Evolutionary conservation across 768 basidiomycete genomes (phyloP).

Genomic region (Termitomyces sp.): DNA sequence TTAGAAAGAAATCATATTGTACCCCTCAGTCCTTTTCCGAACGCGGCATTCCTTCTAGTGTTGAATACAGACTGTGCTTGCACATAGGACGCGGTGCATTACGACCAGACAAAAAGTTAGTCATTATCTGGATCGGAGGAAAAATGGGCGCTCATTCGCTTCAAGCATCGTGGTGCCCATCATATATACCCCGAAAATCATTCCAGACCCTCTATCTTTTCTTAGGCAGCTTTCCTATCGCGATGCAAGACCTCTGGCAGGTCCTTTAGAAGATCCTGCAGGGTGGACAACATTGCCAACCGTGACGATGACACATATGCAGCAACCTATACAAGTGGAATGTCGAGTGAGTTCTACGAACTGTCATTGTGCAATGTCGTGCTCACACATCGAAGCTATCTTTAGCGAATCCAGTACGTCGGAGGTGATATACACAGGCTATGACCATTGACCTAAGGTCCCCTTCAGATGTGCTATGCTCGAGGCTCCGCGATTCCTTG

Average conservation of each 20-base stretch:
- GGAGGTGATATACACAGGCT: background rate
- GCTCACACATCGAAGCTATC: slow-evolving; percentile 21
- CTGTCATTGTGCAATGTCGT: background rate
- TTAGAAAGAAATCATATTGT: slow-evolving; percentile 4
- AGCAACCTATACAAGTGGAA: slow-evolving; percentile 20
- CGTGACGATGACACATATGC: slow-evolving; percentile 17
- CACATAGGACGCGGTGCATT: slow-evolving; percentile 32
- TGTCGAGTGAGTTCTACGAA: slow-evolving; percentile 21
- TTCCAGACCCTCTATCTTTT: slow-evolving; percentile 24
- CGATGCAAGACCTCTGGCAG: slow-evolving; percentile 21
- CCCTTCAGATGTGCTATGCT: slow-evolving; percentile 27
- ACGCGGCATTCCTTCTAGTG: slow-evolving; percentile 22
- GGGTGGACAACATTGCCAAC: slow-evolving; percentile 28
- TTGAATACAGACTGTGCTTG: slow-evolving; percentile 33
- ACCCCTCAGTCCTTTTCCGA: slow-evolving; percentile 33
- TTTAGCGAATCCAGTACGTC: slow-evolving; percentile 29
- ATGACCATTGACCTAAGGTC: background rate
- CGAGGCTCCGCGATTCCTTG: slow-evolving; percentile 36
- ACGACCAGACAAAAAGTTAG: slow-evolving; percentile 33
- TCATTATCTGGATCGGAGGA: background rate
- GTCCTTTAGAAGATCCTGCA: slow-evolving; percentile 27
- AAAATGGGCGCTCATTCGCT: background rate
- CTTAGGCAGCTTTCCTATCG: slow-evolving; percentile 30
- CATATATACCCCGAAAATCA: slow-evolving; percentile 27
- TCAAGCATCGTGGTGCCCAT: slow-evolving; percentile 19